Conservation (phyloP, 345 rosid genomes). For the Syzygium grande region DNA sequence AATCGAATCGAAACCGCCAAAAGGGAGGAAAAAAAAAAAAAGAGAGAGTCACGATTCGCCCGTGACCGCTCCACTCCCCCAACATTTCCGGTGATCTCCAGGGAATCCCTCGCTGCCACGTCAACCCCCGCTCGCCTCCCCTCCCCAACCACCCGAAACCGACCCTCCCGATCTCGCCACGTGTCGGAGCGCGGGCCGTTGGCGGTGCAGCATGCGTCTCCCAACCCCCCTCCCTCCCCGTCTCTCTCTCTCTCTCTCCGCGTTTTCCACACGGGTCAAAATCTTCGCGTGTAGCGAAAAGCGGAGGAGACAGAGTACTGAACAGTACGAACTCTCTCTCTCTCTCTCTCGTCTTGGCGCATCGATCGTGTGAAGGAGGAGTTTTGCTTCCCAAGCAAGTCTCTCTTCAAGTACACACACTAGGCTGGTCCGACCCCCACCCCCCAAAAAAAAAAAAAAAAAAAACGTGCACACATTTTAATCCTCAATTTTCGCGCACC, state of each 20-base stretch:
- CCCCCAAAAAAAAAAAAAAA: too few relatives aligned
- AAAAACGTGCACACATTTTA: too few relatives aligned
- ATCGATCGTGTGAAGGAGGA: background rate
- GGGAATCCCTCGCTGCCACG: background rate
- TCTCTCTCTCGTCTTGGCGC: background rate
- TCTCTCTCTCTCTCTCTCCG: accelerated
- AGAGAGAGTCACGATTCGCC: background rate
- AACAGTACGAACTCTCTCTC: too few relatives aligned
- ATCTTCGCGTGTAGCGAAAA: background rate
- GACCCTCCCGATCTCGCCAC: background rate
- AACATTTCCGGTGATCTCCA: background rate
- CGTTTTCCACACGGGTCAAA: background rate
- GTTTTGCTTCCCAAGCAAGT: too few relatives aligned
- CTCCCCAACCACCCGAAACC: too few relatives aligned
- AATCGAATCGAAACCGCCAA: background rate
- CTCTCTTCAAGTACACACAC: too few relatives aligned
- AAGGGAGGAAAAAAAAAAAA: too few relatives aligned
- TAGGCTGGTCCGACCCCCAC: too few relatives aligned
- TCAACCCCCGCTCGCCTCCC: background rate
- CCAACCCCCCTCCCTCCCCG: too few relatives aligned
- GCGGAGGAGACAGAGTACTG: background rate
- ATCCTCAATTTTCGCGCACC: too few relatives aligned
- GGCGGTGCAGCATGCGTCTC: background rate
- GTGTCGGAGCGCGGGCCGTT: background rate
- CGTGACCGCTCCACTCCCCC: background rate